Evolutionary conservation across 2,329 filamentous ascomycete genomes (phyloP).

Genomic region (Diaporthe aspalathi): DNA sequence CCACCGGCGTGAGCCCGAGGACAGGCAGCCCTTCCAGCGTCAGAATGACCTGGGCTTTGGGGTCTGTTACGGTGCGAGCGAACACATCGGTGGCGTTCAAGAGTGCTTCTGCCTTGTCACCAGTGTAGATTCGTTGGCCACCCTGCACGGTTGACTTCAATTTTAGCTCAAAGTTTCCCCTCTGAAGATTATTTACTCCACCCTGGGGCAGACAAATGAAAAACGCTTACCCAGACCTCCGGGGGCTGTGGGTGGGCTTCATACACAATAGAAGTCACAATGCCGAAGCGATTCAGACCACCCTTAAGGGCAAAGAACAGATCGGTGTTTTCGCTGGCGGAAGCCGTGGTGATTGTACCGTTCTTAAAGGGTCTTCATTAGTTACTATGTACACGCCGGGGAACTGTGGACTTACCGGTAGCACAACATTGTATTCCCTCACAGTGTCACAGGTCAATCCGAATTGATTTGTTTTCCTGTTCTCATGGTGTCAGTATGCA

Average conservation of each 20-base stretch:
- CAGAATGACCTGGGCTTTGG: conserved; percentile 46
- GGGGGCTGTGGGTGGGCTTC: conserved; percentile 41
- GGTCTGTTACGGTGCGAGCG: conserved; percentile 43
- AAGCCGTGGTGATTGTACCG: conserved; percentile 43
- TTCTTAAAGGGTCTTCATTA: conserved; percentile 37
- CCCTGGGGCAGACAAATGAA: not conserved
- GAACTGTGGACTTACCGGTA: conserved; percentile 40
- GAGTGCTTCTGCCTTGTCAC: conserved; percentile 39
- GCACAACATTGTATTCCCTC: conserved; percentile 42
- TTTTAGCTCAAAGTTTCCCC: not conserved
- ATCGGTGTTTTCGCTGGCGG: conserved; percentile 38
- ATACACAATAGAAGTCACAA: conserved; percentile 44
- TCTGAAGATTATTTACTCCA: too few relatives aligned
- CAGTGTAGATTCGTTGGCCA: conserved; percentile 35
- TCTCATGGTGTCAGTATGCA: not conserved
- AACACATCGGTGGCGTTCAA: conserved; percentile 46
- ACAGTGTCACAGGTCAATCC: conserved; percentile 45
- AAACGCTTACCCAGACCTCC: conserved; percentile 39
- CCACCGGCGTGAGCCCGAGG: conserved; percentile 33
- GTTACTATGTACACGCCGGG: not conserved
- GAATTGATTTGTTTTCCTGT: conserved; percentile 46
- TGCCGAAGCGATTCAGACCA: conserved; percentile 44
- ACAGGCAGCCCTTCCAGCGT: conserved; percentile 41
- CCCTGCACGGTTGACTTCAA: not conserved
- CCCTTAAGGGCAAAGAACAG: conserved; percentile 46